Conservation (phyloP, 2,329 filamentous ascomycete genomes). For the Pseudopithomyces chartarum region DNA sequence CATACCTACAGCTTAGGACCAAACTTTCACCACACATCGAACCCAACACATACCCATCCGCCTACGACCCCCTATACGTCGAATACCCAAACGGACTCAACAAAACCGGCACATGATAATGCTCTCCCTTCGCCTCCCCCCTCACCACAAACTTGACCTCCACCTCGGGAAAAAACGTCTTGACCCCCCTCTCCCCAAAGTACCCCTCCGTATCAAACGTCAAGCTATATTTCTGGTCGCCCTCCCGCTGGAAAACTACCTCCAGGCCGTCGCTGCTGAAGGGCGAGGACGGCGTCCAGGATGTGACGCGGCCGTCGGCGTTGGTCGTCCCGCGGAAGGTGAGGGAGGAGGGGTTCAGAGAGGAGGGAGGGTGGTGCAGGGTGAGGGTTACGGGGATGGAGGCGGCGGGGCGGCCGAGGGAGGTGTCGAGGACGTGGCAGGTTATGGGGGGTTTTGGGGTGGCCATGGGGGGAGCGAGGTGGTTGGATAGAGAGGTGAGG, state of each 20-base stretch:
- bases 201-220: conserved; percentile 75
- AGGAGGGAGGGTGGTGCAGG: conserved; percentile 37
- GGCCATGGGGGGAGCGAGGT: conserved; percentile 24
- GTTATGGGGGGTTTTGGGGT: conserved; percentile 65
- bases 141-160: conserved; percentile 60
- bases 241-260: conserved; percentile 37
- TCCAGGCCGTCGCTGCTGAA: conserved; percentile 46
- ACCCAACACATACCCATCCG: background rate
- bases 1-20: too few species aligned
- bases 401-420: conserved; percentile 70
- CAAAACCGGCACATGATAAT: conserved; percentile 80
- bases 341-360: conserved; percentile 48
- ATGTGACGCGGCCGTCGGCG: conserved; percentile 73
- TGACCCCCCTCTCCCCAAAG: conserved; percentile 63
- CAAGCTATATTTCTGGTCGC: conserved; percentile 67
- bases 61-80: conserved; percentile 69
- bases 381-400: conserved; percentile 70
- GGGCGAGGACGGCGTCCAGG: conserved; percentile 65
- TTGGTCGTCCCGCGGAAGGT: conserved; percentile 72
- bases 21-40: background rate
- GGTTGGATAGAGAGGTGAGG: conserved; percentile 25
- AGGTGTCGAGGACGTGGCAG: conserved; percentile 85
- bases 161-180: conserved; percentile 63
- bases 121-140: conserved; percentile 57
- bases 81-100: conserved; percentile 81